Base-by-base conservation (phyloP, 2,329 filamentous ascomycete genomes). In the Beauveria rudraprayagi region DNA sequence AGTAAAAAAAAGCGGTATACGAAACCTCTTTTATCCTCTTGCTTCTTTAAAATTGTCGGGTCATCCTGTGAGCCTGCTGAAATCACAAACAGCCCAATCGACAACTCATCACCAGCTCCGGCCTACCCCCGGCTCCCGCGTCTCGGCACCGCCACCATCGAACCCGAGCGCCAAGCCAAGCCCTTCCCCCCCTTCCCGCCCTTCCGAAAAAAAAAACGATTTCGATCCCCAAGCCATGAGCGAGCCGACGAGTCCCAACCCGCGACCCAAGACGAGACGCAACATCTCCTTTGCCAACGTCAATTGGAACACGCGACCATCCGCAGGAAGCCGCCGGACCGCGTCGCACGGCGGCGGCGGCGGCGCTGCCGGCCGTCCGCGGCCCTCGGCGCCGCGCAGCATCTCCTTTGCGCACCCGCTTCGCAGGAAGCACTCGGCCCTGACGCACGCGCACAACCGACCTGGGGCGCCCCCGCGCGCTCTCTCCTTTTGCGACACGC, bases 401-500 rank as follows among this genome's bases (percentile, higher is more conserved):
- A 26, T 52, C 24, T 61, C 60, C 54, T 57, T 61, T 61, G 60
- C 60, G 34, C 60, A 61, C 30, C 46, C 55, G 17, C 51, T 34
- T 37, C 51, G 50, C 4, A 48, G 51, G 56, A 34, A 51, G 28
- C 41, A 48, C 19, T 30, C 54, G 41, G 56, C 34, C 14, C 14
- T 40, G 9, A n/a, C n/a, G 7, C 5, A 40, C 11, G 17, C 40
- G 24, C 53, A n/a, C 26, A 26, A 28, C 30, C 30, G 56, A 6
- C 56, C 56, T 1, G 56, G 56, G 0, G 56, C 17, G 46, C 56
- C 56, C 4, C 47, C 56, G 16, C 63, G 63, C 26, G 57, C 50
- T 10, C 22, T 57, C 1, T 64, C 63, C 2, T 64, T 64, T 48
- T 57, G 58, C 54, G 51, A 61, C 11, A 51, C 50, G 24, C 58